phyloP scores from a whole-genome alignment of 1,284 basidiomycete species.

The Sporisorium reilianum region DNA sequence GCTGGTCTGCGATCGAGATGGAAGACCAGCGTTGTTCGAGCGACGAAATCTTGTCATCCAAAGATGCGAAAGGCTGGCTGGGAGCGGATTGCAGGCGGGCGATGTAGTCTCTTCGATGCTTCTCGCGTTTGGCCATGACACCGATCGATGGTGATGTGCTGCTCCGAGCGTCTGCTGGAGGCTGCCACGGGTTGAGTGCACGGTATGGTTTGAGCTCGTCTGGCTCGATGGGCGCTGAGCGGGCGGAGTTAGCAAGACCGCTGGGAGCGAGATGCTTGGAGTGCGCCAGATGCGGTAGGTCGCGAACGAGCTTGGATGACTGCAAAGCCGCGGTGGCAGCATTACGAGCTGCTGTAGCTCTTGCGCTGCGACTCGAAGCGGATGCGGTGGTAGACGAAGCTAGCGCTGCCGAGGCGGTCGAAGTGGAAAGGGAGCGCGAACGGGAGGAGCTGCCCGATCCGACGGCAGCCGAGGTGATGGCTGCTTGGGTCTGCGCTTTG shows the following conservation, averaged over 20 bases:
- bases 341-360: constrained; percentile 33
- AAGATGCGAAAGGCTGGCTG: constrained; percentile 27
- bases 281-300: constrained; percentile 46
- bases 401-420: constrained; percentile 2
- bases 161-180: constrained; percentile 14
- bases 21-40: constrained; percentile 84
- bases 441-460: constrained; percentile 30
- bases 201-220: constrained; percentile 53
- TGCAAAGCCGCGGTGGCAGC: constrained; percentile 41
- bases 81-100: constrained; percentile 14
- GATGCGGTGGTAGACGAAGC: constrained; percentile 7
- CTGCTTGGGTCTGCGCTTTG: constrained; percentile 41
- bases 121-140: constrained; percentile 72
- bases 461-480: constrained; percentile 36
- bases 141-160: constrained; percentile 17
- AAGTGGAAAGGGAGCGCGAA: constrained; percentile 11
- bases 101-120: constrained; percentile 76
- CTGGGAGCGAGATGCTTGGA: constrained; percentile 15
- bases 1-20: constrained; percentile 70
- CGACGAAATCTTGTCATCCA: constrained; percentile 74
- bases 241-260: constrained; percentile 4
- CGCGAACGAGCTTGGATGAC: constrained; percentile 52
- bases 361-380: constrained; percentile 16
- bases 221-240: constrained; percentile 30
- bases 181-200: constrained; percentile 47